Conservation (phyloP, 805 yeast species). For the Spathaspora gorwiae region DNA sequence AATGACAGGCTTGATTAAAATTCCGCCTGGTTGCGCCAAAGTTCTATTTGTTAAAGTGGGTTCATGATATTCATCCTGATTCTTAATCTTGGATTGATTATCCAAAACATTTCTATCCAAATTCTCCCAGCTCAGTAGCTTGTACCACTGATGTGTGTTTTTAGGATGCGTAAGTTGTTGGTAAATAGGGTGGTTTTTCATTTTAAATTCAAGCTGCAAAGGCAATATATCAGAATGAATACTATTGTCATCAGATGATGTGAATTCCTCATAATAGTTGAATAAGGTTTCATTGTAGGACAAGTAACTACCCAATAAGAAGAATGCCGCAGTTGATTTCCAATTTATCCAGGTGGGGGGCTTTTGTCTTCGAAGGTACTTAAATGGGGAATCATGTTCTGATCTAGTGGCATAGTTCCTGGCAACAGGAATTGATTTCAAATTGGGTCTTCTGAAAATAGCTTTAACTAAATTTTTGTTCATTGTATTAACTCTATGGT, state of each 20-base stretch:
- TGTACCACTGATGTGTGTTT: slow-evolving; percentile 46
- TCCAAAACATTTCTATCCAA: slow-evolving; percentile 35
- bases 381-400: slow-evolving; percentile 29
- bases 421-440: neutral
- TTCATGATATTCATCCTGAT: slow-evolving; percentile 13
- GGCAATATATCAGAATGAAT: slow-evolving; percentile 18
- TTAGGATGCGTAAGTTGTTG: slow-evolving; percentile 40
- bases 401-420: slow-evolving; percentile 22
- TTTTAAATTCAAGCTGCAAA: slow-evolving; percentile 41
- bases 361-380: slow-evolving; percentile 19
- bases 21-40: slow-evolving; percentile 70
- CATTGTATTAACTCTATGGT: too few relatives aligned
- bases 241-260: slow-evolving; percentile 16
- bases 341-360: slow-evolving; percentile 26
- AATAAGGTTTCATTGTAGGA: slow-evolving; percentile 25
- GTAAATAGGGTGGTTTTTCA: slow-evolving; percentile 49
- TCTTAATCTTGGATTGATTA: slow-evolving; percentile 11
- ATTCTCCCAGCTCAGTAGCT: slow-evolving; percentile 41
- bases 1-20: slow-evolving; percentile 67
- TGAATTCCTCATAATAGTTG: slow-evolving; percentile 20
- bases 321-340: slow-evolving; percentile 20
- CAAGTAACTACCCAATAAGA: slow-evolving; percentile 18
- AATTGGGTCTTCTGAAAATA: neutral
- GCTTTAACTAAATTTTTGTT: neutral
- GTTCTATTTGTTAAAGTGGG: slow-evolving; percentile 36